Percentiles rank a stretch among this genome's conserved stretches.
Evolutionary conservation across 1,284 basidiomycete species (phyloP).

Genomic region (Ustilago hordei): DNA sequence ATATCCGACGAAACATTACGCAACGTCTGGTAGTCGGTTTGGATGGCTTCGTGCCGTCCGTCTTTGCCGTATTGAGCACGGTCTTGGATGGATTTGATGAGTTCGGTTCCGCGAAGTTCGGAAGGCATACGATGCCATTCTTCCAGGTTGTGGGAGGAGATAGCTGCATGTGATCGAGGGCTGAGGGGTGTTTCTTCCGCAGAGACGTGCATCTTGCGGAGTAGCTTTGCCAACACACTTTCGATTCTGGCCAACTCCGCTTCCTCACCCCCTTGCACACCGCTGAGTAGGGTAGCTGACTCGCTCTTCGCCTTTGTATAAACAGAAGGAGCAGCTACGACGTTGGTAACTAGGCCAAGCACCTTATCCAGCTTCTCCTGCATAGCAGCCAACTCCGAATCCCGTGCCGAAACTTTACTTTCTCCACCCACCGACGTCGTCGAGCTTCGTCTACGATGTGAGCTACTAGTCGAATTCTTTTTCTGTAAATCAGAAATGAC

Average conservation of each 20-base stretch:
- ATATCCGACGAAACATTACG: conserved; percentile 21
- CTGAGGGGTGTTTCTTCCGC: conserved; percentile 29
- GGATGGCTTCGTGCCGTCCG: conserved; percentile 45
- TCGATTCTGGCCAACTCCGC: conserved; percentile 47
- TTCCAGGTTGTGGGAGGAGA: conserved; percentile 26
- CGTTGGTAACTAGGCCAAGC: conserved; percentile 53
- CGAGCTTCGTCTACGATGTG: conserved; percentile 23
- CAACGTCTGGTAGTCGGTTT: conserved; percentile 14
- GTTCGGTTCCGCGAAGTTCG: conserved; percentile 38
- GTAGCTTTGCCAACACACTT: conserved; percentile 39
- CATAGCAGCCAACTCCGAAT: conserved; percentile 55
- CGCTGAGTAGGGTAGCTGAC: conserved; percentile 11
- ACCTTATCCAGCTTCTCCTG: conserved; percentile 60
- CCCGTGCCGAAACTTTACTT: conserved; percentile 24
- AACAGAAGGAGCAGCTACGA: conserved; percentile 31
- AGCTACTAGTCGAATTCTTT: conserved; percentile 36
- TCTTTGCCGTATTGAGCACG: conserved; percentile 40
- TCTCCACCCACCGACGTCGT: conserved; percentile 23
- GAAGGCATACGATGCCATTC: conserved; percentile 46
- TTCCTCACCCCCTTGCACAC: conserved; percentile 11
- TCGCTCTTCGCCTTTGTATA: conserved; percentile 37
- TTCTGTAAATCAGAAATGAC: conserved; percentile 47
- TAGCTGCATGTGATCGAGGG: conserved; percentile 29
- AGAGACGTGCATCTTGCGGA: conserved; percentile 42
- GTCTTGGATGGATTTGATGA: conserved; percentile 45